Base-by-base conservation (phyloP, 2,329 filamentous ascomycete genomes). In the Botrytis paeoniae region DNA sequence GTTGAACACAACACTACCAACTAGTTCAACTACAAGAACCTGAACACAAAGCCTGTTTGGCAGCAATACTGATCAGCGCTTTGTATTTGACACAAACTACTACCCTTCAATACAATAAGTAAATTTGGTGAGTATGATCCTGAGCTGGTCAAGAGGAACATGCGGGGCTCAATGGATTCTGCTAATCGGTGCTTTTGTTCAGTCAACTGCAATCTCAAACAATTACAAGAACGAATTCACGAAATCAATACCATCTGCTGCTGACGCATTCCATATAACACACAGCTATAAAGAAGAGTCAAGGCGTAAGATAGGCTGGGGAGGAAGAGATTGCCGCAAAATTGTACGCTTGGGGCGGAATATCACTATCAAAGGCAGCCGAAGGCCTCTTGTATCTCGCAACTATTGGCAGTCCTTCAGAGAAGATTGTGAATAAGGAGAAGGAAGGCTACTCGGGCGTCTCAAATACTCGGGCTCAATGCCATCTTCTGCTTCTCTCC, bases 11-110 rank as follows among this genome's bases (percentile, higher is more conserved):
- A 37, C 10, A 35, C 7, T 16, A 12, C 37, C 8, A 10, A 64
- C 2, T 39, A 9, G 8, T 9, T 48, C 18, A 35, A 35, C 9
- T 16, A 35, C 20, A 64, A 64, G 29, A 22, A 14, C 9, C 14
- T 25, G 5, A 29, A 25, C 20, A 35, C 3, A 29, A 65, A 35
- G 6, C 1, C 9, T 41, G 4, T 12, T 8, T 48, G 41, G 10
- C 2, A 35, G 3, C 10, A 65, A 5, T 3, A 43, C 48, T 18
- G 0, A 8, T 35, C 0, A 48, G 1, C 14, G 25, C 6, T 3
- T 48, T 22, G 4, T 35, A 9, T n/a, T 9, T 3, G 9, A 9
- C 41, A 65, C 22, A 20, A n/a, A 16, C 18, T 25, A 14, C 12
- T 48, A 16, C 16, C 41, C 22, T 20, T 48, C 8, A 25, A 35